Percentiles rank a stretch among this genome's conserved stretches.
These are phyloP conservation scores for Dipsacomyces acuminosporus DNA, from an alignment of 371 early-diverging fungal genomes.

Conservation along the genomic window DNA sequence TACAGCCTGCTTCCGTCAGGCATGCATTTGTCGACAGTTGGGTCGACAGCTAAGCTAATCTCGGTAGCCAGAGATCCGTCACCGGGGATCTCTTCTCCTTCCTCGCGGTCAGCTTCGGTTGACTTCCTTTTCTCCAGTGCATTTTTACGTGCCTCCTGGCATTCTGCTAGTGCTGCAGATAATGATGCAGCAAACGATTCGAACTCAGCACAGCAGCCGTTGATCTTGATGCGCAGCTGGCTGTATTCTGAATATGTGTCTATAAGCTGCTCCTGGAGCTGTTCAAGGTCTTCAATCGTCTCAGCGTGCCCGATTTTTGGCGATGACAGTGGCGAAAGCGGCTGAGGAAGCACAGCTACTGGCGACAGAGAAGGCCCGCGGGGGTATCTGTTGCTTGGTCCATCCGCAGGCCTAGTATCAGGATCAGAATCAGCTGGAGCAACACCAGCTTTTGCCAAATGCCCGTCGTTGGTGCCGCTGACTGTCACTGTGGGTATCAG, in stretches of 20 bases:
- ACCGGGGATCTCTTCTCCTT: conserved; percentile 35
- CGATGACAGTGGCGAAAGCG: conserved; percentile 13
- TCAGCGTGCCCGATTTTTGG: conserved; percentile 5
- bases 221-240: conserved; percentile 32
- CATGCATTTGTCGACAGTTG: conserved; percentile 15
- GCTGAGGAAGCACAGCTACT: conserved; percentile 1
- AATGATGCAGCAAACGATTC: conserved; percentile 20
- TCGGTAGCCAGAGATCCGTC: conserved; percentile 5
- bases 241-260: conserved; percentile 30
- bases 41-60: conserved; percentile 12
- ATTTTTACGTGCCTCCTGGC: not conserved
- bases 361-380: conserved; percentile 36
- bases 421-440: too few relatives aligned
- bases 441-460: too few relatives aligned
- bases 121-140: conserved; percentile 1
- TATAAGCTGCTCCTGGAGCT: conserved; percentile 11
- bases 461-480: too few relatives aligned
- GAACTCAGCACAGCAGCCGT: conserved; percentile 13
- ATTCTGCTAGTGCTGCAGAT: conserved; percentile 5
- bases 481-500: too few relatives aligned
- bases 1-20: conserved; percentile 27
- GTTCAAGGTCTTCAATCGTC: conserved; percentile 27
- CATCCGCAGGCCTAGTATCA: too few relatives aligned
- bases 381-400: not conserved
- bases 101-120: conserved; percentile 29